These are phyloP conservation scores for Parachlorella kessleri DNA, from an alignment of 139 green algal genomes.

Conservation along the genomic window DNA sequence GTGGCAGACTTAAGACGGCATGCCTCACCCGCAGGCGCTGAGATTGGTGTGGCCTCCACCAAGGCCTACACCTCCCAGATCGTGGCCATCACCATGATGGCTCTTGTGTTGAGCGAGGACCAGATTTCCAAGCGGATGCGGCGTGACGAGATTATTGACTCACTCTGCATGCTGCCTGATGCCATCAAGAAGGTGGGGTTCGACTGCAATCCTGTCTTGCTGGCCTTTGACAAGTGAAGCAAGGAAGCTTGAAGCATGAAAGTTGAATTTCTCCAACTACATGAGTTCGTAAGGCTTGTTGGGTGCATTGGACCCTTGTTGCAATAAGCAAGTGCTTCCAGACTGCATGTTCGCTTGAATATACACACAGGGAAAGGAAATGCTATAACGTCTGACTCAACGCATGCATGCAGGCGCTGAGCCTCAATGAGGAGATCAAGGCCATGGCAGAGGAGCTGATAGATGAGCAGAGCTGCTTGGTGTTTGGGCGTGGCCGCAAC, in stretches of 20 bases:
- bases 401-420: conserved; percentile 38
- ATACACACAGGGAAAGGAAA: too few species aligned
- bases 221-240: conserved; percentile 55
- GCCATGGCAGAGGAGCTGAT: conserved; percentile 60
- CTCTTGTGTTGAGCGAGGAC: conserved; percentile 71
- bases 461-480: conserved; percentile 58
- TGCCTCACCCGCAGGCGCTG: conserved; percentile 39
- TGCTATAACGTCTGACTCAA: too few species aligned
- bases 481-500: conserved; percentile 72
- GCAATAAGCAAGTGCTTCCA: too few species aligned
- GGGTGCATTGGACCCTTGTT: too few species aligned
- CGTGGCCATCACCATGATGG: conserved; percentile 72
- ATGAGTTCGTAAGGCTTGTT: too few species aligned
- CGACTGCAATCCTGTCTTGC: conserved; percentile 57
- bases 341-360: too few species aligned
- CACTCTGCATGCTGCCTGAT: conserved; percentile 60
- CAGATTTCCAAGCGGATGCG: conserved; percentile 46
- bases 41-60: conserved; percentile 82
- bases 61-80: conserved; percentile 72
- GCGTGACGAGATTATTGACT: conserved; percentile 66
- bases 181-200: conserved; percentile 42
- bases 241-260: conserved; percentile 55
- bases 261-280: too few species aligned
- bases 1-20: not conserved
- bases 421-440: conserved; percentile 60